Percentiles rank a stretch among this genome's conserved stretches.
Evolutionary conservation across 306 rosid genomes (phyloP).

Genomic region (Casuarina cunninghamiana): DNA sequence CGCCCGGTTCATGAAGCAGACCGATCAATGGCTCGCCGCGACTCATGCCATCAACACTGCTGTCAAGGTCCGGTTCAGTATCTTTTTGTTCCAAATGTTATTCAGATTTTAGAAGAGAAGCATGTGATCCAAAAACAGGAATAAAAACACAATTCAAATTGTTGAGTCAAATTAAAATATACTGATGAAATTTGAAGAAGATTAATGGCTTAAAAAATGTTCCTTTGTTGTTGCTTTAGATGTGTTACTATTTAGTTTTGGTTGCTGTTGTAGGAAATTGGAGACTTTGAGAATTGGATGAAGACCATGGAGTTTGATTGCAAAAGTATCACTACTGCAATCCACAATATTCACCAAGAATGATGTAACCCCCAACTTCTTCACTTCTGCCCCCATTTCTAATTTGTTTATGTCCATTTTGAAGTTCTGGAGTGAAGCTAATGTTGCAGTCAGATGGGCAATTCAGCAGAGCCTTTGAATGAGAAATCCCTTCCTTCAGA

Average conservation of each 20-base stretch:
- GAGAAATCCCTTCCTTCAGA: not conserved
- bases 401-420: conserved; percentile 15
- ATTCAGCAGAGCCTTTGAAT: not conserved
- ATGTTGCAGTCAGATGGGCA: not conserved
- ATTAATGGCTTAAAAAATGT: not conserved
- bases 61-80: conserved; percentile 52
- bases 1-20: conserved; percentile 67
- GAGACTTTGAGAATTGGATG: conserved; percentile 75
- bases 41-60: conserved; percentile 76
- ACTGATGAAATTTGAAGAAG: not conserved
- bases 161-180: not conserved
- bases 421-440: not conserved
- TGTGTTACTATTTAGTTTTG: not conserved
- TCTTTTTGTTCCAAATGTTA: no score
- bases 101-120: no score
- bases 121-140: no score
- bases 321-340: conserved; percentile 61
- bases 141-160: no score
- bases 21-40: conserved; percentile 85
- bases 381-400: conserved; percentile 21
- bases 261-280: conserved; percentile 48
- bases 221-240: not conserved
- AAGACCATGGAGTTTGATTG: conserved; percentile 62
- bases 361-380: conserved; percentile 34
- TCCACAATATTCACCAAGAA: conserved; percentile 57